Evolutionary conservation across 2,329 filamentous ascomycete species (phyloP), one percentile per base, ranked within the genome.

Genomic region (Alternaria alternata): DNA sequence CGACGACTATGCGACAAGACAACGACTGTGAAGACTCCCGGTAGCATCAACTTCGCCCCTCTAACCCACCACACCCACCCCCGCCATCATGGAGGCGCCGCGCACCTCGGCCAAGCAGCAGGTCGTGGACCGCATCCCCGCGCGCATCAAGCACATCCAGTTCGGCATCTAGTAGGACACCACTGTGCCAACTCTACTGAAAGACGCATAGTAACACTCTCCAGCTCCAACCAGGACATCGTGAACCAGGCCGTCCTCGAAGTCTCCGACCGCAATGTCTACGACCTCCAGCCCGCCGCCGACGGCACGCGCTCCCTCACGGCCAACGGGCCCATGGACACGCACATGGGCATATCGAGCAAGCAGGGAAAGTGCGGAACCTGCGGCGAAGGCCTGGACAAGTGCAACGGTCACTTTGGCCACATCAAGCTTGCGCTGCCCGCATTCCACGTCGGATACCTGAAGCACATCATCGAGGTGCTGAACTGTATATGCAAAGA

Each of bases 401-500:
- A 90, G 66, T 99, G 95, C 79, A 95, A 93, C 69, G 95, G 95
- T 12, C 95, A 99, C 79, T 99, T 98, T 74, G 95, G 95, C 47
- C 91, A 97, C 79, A 91, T 99, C 71, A 89, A 92, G 72, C 87
- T 99, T 14, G 92, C 94, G 1, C 84, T 99, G 52, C 95, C 95
- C 4, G 93, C 91, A 43, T 98, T 98, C 75, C 95, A 99, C 76
- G 93, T 98, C 66, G 95, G 95, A 38, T 99, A 97, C 76, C 87
- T 99, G 71, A 95, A 93, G 76, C 93, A 96, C 77, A 93, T 95
- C 65, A 94, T 96, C 75, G 90, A 89, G 44, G 94, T 97, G 57
- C 85, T 99, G 24, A 94, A 98, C 77, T 91, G 95, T 73, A 96
- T 99, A 66, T 99, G 95, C 88, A 99, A 89, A 82, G 89, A 94